A percentile compares a stretch with the other conserved stretches of the same genome.
Evolutionary conservation across 2,329 filamentous ascomycete species (phyloP).

Genomic region (Pseudocercospora eumusae): DNA sequence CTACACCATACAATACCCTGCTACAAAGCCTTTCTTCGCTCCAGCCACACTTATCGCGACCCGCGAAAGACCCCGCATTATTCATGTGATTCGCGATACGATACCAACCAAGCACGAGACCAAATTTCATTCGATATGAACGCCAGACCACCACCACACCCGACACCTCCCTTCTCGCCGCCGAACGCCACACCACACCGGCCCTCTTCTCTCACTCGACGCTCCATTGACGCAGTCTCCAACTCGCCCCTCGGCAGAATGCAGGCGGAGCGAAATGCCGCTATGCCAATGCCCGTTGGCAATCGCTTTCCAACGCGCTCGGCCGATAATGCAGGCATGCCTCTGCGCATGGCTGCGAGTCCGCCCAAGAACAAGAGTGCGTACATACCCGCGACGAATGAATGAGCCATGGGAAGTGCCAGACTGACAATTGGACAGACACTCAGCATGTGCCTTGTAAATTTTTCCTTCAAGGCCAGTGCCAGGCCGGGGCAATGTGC

Average conservation of each 20-base stretch:
- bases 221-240: conserved; percentile 27
- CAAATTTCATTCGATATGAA: conserved; percentile 22
- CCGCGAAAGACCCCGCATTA: conserved; percentile 12
- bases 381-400: conserved; percentile 15
- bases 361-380: conserved; percentile 54
- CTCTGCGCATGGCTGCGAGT: conserved; percentile 45
- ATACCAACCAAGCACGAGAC: conserved; percentile 17
- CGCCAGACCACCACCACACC: conserved; percentile 18
- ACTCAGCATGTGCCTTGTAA: conserved; percentile 98
- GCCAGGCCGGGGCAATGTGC: conserved; percentile 93
- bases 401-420: conserved; percentile 2
- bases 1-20: neutral
- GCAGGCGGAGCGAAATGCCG: conserved; percentile 33
- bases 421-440: conserved; percentile 57
- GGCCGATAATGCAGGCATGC: conserved; percentile 23
- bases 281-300: conserved; percentile 34
- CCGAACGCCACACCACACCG: conserved; percentile 15
- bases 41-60: conserved; percentile 9
- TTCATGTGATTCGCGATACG: conserved; percentile 18
- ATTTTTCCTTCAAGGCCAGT: conserved; percentile 95
- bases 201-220: conserved; percentile 19
- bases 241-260: conserved; percentile 26
- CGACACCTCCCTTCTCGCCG: conserved; percentile 15
- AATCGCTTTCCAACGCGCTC: conserved; percentile 26
- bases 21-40: neutral